Percentiles rank a stretch among this genome's conserved stretches.
phyloP scores from a whole-genome alignment of 2,329 filamentous ascomycete genomes.

The Cylindrodendrum hubeiense region DNA sequence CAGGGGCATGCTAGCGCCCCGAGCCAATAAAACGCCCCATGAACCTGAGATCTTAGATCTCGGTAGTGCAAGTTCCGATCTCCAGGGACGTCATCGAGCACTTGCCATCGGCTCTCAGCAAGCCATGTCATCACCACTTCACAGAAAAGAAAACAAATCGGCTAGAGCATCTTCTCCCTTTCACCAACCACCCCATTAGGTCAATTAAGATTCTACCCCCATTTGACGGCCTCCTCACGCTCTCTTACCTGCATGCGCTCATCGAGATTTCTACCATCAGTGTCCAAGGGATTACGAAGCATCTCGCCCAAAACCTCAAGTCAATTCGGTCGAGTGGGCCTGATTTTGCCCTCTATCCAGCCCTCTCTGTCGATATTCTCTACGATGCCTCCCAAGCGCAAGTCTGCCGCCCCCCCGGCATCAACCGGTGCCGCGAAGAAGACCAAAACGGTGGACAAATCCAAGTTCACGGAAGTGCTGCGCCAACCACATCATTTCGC shows the following conservation, averaged over 20 bases:
- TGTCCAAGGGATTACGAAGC: neutral
- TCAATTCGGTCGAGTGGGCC: neutral
- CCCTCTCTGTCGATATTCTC: slow-evolving; percentile 11
- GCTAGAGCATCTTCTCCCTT: neutral
- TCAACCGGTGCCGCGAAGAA: slow-evolving; percentile 47
- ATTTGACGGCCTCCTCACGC: neutral
- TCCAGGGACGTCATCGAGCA: slow-evolving; percentile 45
- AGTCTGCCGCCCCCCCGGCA: slow-evolving; percentile 35
- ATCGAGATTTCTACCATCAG: neutral
- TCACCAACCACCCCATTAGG: neutral
- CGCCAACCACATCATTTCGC: slow-evolving; percentile 61
- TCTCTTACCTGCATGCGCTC: neutral
- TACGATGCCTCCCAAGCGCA: slow-evolving; percentile 51
- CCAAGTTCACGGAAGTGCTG: slow-evolving; percentile 47
- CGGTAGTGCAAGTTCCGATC: slow-evolving; percentile 44
- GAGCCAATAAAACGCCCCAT: slow-evolving; percentile 17
- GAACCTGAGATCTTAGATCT: slow-evolving; percentile 38
- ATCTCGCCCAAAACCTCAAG: neutral
- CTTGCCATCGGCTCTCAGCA: slow-evolving; percentile 45
- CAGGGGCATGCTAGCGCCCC: slow-evolving; percentile 4
- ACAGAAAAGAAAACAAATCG: slow-evolving; percentile 24
- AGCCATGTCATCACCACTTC: slow-evolving; percentile 42
- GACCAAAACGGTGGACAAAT: slow-evolving; percentile 46
- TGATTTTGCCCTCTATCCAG: neutral
- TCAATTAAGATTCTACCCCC: neutral